A percentile compares a stretch with the other conserved stretches of the same genome.
phyloP scores from a whole-genome alignment of 2,329 filamentous ascomycete species.

The Pseudopithomyces chartarum region DNA sequence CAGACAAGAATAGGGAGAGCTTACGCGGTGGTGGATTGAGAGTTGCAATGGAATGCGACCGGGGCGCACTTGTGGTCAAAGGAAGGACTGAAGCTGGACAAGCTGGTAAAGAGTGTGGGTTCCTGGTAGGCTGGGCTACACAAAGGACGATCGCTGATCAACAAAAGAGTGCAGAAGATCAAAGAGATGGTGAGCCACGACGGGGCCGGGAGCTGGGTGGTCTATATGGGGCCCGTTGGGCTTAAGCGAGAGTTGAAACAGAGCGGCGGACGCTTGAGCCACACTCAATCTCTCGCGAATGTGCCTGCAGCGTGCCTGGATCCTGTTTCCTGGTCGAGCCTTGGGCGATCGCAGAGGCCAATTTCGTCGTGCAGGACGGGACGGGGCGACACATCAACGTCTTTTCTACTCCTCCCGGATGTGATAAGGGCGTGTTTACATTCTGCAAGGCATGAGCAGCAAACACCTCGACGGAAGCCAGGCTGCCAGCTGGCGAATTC shows the following conservation, averaged over 20 bases:
- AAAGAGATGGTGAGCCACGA: conserved; percentile 16
- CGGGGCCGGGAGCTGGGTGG: conserved; percentile 10
- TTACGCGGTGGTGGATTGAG: conserved; percentile 16
- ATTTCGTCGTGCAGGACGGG: not conserved
- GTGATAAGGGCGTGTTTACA: conserved; percentile 8
- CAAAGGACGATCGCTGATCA: conserved; percentile 23
- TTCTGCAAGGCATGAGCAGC: conserved; percentile 10
- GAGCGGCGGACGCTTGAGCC: not conserved
- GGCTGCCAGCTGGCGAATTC: not conserved
- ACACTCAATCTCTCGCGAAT: conserved; percentile 2
- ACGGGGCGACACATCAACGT: not conserved
- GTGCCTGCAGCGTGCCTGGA: not conserved
- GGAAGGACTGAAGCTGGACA: conserved; percentile 22
- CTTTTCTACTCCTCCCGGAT: not conserved
- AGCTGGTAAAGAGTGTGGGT: conserved; percentile 31
- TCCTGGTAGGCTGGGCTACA: conserved; percentile 26
- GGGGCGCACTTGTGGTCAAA: conserved; percentile 22
- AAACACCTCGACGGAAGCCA: not conserved
- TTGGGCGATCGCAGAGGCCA: not conserved
- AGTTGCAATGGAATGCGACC: conserved; percentile 17
- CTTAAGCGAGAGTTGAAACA: conserved; percentile 20
- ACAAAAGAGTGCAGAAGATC: conserved; percentile 32
- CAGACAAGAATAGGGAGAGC: conserved; percentile 7
- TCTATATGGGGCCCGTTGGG: conserved; percentile 15
- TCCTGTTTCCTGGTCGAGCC: not conserved